A percentile compares a stretch with the other conserved stretches of the same genome.
Conservation (phyloP, 2,329 filamentous ascomycete species). For the Pseudogymnoascus sp. region DNA sequence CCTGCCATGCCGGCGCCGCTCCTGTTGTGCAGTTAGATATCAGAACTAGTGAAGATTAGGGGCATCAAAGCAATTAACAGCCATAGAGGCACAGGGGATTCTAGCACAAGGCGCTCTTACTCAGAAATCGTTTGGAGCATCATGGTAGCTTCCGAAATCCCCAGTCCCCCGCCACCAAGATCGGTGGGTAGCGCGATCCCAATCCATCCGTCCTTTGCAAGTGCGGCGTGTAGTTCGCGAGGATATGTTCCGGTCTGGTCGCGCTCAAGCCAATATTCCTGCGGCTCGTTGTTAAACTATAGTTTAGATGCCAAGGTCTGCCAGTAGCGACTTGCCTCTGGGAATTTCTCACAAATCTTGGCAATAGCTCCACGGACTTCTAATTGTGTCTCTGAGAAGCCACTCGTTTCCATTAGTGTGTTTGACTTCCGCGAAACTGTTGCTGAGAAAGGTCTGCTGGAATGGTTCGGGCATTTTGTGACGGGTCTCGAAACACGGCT, state of each 20-base stretch:
- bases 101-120: conserved; percentile 12
- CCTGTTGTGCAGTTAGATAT: conserved; percentile 20
- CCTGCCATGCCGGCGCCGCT: conserved; percentile 71
- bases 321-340: conserved; percentile 35
- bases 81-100: background rate
- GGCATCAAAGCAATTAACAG: background rate
- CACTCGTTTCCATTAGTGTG: conserved; percentile 58
- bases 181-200: conserved; percentile 70
- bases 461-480: background rate
- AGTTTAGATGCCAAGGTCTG: conserved; percentile 11
- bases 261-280: conserved; percentile 64
- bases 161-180: conserved; percentile 65
- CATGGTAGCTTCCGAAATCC: conserved; percentile 74
- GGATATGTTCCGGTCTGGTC: conserved; percentile 66
- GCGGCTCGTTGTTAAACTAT: conserved; percentile 12
- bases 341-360: conserved; percentile 61
- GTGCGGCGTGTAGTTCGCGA: conserved; percentile 63
- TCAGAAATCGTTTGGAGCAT: conserved; percentile 80
- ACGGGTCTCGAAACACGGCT: background rate
- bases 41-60: background rate
- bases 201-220: conserved; percentile 71
- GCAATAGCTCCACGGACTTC: conserved; percentile 61
- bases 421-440: background rate
- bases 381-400: conserved; percentile 65
- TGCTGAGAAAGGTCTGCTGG: background rate